phyloP scores from a whole-genome alignment of 352 stramenopile genomes.

The Detonula confervacea region DNA sequence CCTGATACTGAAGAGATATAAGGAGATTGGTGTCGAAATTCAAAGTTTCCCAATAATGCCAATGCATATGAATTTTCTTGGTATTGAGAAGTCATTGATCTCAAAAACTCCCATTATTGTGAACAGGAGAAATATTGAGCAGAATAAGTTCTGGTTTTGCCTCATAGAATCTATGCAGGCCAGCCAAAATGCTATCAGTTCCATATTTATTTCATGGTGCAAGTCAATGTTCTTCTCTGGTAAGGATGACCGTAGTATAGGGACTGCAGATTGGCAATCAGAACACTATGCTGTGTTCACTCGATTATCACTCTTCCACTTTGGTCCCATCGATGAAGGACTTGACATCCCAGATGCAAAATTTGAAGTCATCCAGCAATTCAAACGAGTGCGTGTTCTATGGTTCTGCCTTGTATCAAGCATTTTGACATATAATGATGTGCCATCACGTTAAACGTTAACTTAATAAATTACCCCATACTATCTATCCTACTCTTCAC shows the following conservation, averaged over 20 bases:
- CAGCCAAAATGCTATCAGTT: slow-evolving; percentile 11
- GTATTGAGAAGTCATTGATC: slow-evolving; percentile 21
- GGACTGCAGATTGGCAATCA: slow-evolving; percentile 24
- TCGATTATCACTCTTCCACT: slow-evolving; percentile 9
- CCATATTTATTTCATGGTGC: slow-evolving; percentile 11
- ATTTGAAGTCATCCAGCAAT: not conserved
- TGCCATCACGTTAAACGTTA: no score
- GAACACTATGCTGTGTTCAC: slow-evolving; percentile 23
- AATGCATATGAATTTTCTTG: slow-evolving; percentile 17
- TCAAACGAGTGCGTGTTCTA: not conserved
- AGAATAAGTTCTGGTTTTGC: slow-evolving; percentile 6
- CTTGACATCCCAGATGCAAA: not conserved
- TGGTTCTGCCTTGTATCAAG: slow-evolving; percentile 20
- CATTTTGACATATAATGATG: no score
- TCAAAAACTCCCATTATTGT: slow-evolving; percentile 5
- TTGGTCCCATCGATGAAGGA: slow-evolving; percentile 1
- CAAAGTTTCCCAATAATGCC: not conserved
- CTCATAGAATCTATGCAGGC: slow-evolving; percentile 5
- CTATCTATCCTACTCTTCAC: no score
- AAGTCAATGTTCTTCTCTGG: slow-evolving; percentile 2
- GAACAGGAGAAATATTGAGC: not conserved
- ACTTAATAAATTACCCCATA: no score
- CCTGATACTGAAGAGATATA: not conserved
- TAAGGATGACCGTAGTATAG: not conserved
- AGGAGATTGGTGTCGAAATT: not conserved